Evolutionary conservation across 2,329 filamentous ascomycete species (phyloP).

Genomic region (Calonectria naviculata): DNA sequence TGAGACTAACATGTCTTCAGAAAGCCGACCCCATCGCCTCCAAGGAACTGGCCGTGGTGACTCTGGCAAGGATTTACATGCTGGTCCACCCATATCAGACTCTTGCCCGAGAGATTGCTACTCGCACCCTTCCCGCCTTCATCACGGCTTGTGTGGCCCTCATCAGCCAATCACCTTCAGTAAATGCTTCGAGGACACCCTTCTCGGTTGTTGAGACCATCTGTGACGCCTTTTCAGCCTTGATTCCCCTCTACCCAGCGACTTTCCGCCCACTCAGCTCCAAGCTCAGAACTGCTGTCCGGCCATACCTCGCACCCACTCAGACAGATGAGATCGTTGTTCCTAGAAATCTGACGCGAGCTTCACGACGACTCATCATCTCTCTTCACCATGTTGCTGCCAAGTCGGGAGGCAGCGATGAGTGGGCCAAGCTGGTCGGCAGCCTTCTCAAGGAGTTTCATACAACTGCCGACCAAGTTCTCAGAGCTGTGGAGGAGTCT

Average conservation of each 20-base stretch:
- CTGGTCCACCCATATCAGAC: conserved; percentile 86
- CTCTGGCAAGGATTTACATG: conserved; percentile 85
- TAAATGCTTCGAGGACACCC: conserved; percentile 45
- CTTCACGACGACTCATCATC: conserved; percentile 74
- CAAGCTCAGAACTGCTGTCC: conserved; percentile 73
- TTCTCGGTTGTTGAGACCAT: conserved; percentile 71
- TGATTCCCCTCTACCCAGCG: conserved; percentile 85
- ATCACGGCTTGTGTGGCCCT: conserved; percentile 79
- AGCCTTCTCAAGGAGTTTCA: conserved; percentile 74
- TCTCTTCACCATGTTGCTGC: conserved; percentile 83
- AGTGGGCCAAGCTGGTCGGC: conserved; percentile 79
- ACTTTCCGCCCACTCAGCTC: conserved; percentile 81
- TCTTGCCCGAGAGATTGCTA: conserved; percentile 87
- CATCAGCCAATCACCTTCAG: conserved; percentile 56
- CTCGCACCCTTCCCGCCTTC: conserved; percentile 81
- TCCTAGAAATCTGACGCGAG: conserved; percentile 63
- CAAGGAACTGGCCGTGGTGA: conserved; percentile 81
- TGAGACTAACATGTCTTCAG: conserved; percentile 51
- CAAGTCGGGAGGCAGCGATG: conserved; percentile 80
- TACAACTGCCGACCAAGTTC: conserved; percentile 77
- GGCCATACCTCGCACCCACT: conserved; percentile 73
- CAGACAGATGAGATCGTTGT: conserved; percentile 60
- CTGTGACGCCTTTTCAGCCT: conserved; percentile 75
- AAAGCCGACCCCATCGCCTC: conserved; percentile 81
- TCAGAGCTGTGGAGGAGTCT: conserved; percentile 83